Conservation (phyloP, 768 basidiomycete genomes). For the Thelephora aurantiotincta region DNA sequence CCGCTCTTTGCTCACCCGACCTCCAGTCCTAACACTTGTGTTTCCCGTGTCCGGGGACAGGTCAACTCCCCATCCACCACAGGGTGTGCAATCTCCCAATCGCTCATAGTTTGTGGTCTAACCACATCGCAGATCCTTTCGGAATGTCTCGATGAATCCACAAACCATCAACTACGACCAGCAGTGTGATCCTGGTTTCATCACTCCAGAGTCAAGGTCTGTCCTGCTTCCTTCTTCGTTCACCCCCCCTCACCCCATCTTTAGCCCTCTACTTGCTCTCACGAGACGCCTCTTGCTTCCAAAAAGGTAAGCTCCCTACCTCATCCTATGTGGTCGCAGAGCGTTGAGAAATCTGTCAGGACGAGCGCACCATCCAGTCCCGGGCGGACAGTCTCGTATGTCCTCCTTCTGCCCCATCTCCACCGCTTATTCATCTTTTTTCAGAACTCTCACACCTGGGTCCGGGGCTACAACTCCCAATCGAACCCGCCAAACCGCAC, state of each 20-base stretch:
- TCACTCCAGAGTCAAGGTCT: slow-evolving; percentile 18
- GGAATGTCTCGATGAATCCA: neutral
- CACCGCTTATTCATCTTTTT: neutral
- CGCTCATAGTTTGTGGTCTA: slow-evolving; percentile 2
- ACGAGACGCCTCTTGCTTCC: slow-evolving; percentile 5
- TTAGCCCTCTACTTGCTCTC: slow-evolving; percentile 12
- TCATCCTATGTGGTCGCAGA: neutral
- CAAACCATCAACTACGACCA: neutral
- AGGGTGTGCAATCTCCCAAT: neutral
- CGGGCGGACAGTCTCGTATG: neutral
- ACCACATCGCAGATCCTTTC: neutral
- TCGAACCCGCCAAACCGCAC: slow-evolving; percentile 11
- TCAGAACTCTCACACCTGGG: neutral
- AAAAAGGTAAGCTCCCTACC: neutral
- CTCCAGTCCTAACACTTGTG: slow-evolving; percentile 20
- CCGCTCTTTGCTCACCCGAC: neutral
- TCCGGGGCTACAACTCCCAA: slow-evolving; percentile 3
- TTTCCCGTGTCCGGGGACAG: slow-evolving; percentile 15
- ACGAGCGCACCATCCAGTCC: slow-evolving; percentile 1
- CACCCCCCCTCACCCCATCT: neutral
- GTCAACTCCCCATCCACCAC: slow-evolving; percentile 7
- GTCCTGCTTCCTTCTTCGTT: neutral
- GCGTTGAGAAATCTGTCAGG: neutral
- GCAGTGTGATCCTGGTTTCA: slow-evolving; percentile 5
- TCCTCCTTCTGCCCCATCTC: neutral